Conservation (phyloP, 2,329 filamentous ascomycete genomes). For the Aspergillus aculeatus region DNA sequence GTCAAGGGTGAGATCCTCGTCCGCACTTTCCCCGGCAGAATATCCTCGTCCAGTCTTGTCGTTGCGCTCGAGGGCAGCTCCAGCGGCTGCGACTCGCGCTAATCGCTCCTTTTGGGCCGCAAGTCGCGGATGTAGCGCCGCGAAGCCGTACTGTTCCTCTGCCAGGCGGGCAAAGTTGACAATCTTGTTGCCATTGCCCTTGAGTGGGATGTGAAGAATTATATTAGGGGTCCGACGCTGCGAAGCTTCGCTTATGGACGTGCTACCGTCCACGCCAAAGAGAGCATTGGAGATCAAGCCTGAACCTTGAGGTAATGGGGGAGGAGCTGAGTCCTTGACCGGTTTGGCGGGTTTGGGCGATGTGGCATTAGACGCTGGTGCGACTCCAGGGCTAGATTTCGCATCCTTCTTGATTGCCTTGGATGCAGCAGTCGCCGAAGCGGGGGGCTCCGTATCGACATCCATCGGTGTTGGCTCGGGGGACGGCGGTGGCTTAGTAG, state of each 20-base stretch:
- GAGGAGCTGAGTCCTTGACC: slow-evolving; percentile 53
- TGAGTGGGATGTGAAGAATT: slow-evolving; percentile 76
- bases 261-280: slow-evolving; percentile 54
- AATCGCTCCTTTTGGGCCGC: slow-evolving; percentile 86
- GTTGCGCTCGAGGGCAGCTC: slow-evolving; percentile 77
- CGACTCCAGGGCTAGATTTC: slow-evolving; percentile 43
- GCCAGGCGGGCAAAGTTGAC: slow-evolving; percentile 95
- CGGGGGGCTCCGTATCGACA: slow-evolving; percentile 31
- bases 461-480: slow-evolving; percentile 34
- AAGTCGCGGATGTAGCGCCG: slow-evolving; percentile 84
- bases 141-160: slow-evolving; percentile 90
- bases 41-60: slow-evolving; percentile 67
- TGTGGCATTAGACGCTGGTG: slow-evolving; percentile 52
- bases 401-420: slow-evolving; percentile 39
- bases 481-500: slow-evolving; percentile 19
- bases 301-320: slow-evolving; percentile 60
- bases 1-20: slow-evolving; percentile 83
- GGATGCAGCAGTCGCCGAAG: slow-evolving; percentile 15
- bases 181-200: slow-evolving; percentile 81
- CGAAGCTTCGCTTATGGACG: slow-evolving; percentile 39
- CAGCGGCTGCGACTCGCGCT: slow-evolving; percentile 81
- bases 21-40: slow-evolving; percentile 69
- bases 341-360: slow-evolving; percentile 56
- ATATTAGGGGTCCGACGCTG: slow-evolving; percentile 67
- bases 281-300: slow-evolving; percentile 63